Conservation (phyloP, 805 yeast genomes). For the Ogataea nitratoaversa region DNA sequence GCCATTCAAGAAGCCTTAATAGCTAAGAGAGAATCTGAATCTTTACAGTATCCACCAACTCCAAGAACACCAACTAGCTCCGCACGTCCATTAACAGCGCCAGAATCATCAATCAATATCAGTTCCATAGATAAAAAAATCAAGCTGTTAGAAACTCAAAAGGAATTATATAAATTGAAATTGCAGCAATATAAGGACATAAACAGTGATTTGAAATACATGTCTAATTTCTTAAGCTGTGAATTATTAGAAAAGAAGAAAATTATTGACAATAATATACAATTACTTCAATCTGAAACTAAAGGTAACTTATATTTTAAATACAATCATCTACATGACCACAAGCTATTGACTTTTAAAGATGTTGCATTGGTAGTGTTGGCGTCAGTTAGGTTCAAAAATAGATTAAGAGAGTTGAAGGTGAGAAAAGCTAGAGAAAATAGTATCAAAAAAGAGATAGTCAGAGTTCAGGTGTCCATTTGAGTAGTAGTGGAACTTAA, state of each 20-base stretch:
- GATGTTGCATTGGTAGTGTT: constrained; percentile 32
- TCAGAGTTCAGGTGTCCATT: not conserved
- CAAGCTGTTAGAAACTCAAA: constrained; percentile 35
- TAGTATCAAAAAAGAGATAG: constrained; percentile 8
- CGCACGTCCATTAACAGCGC: constrained; percentile 1
- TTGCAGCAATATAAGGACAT: constrained; percentile 39
- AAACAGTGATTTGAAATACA: constrained; percentile 33
- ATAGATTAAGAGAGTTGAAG: constrained; percentile 24
- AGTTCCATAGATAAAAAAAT: constrained; percentile 5
- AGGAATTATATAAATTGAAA: constrained; percentile 43
- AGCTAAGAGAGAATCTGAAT: constrained; percentile 7
- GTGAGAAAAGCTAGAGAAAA: constrained; percentile 4
- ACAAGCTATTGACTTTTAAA: constrained; percentile 16
- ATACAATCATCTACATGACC: constrained; percentile 8
- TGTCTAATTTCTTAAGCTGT: constrained; percentile 28
- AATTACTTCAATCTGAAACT: constrained; percentile 15
- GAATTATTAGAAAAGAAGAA: constrained; percentile 25
- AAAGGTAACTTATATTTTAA: not conserved
- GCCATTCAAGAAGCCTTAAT: constrained; percentile 14
- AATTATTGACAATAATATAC: constrained; percentile 23
- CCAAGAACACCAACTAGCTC: constrained; percentile 21
- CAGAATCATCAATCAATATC: not conserved
- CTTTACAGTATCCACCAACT: constrained; percentile 19
- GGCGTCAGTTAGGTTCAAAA: constrained; percentile 34
- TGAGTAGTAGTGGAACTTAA: not conserved